Evolutionary conservation across 331 rosid species (phyloP).

Genomic region (Arachis monticola): DNA sequence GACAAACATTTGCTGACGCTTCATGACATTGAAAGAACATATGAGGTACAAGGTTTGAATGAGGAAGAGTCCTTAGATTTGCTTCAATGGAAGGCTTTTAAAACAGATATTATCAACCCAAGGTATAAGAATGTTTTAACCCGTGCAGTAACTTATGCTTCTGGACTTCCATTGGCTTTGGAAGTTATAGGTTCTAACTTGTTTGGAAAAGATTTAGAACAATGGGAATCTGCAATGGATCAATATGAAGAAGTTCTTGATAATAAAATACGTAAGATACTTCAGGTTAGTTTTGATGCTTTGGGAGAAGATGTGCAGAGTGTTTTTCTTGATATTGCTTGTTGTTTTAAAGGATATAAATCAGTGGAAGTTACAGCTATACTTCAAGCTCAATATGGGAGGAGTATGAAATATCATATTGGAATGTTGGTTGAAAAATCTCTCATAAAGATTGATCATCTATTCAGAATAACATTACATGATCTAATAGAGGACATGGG

Average conservation of each 20-base stretch:
- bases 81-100: slow-evolving; percentile 32
- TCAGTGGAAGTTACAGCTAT: not conserved
- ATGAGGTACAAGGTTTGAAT: not conserved
- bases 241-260: not conserved
- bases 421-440: slow-evolving; percentile 28
- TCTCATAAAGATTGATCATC: not conserved
- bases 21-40: not conserved
- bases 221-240: not conserved
- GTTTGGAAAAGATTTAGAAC: too few relatives aligned
- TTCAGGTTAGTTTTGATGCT: slow-evolving; percentile 31
- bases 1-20: not conserved
- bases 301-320: not conserved
- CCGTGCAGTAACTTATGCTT: not conserved
- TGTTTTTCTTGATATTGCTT: not conserved
- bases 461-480: slow-evolving; percentile 22
- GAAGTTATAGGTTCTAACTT: not conserved
- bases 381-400: not conserved
- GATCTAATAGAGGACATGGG: not conserved
- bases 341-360: not conserved
- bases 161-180: slow-evolving; percentile 38
- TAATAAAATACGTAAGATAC: not conserved
- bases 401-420: not conserved
- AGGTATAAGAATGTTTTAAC: not conserved
- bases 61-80: slow-evolving; percentile 8
- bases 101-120: not conserved